Conservation (phyloP, 106 monocot species). For the Dioscorea alata region DNA sequence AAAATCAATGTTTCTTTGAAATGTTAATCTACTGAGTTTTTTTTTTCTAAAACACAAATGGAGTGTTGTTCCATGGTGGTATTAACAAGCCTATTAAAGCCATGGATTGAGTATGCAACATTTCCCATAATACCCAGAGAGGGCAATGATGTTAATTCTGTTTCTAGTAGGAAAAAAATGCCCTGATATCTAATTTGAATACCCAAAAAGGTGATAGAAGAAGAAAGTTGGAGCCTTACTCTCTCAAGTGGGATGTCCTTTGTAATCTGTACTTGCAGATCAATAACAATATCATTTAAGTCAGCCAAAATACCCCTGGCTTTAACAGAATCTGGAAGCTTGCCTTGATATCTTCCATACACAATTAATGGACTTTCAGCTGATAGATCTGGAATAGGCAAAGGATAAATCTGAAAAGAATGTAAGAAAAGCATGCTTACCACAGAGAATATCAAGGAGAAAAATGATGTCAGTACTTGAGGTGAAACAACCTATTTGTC, state of each 20-base stretch:
- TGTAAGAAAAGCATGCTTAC: neutral
- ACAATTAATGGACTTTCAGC: constrained; percentile 48
- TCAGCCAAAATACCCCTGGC: constrained; percentile 65
- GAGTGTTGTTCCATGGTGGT: no score
- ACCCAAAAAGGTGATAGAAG: no score
- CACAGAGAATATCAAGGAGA: no score
- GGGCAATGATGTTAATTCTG: neutral
- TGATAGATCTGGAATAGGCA: constrained; percentile 75
- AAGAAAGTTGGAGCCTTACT: constrained; percentile 27
- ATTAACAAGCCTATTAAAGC: no score
- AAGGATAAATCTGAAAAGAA: constrained; percentile 60
- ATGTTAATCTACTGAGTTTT: no score
- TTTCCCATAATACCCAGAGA: neutral
- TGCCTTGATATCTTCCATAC: constrained; percentile 66
- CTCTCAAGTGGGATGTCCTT: constrained; percentile 69
- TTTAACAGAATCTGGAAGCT: constrained; percentile 55
- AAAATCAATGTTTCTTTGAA: no score
- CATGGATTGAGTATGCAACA: no score
- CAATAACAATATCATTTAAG: constrained; percentile 45
- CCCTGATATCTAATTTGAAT: no score
- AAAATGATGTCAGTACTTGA: no score
- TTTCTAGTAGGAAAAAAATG: no score
- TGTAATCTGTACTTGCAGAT: constrained; percentile 48
- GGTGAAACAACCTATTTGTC: no score
- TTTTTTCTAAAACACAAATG: no score